phyloP scores from a whole-genome alignment of 768 basidiomycete genomes.

The Pleurotus sapidus region DNA sequence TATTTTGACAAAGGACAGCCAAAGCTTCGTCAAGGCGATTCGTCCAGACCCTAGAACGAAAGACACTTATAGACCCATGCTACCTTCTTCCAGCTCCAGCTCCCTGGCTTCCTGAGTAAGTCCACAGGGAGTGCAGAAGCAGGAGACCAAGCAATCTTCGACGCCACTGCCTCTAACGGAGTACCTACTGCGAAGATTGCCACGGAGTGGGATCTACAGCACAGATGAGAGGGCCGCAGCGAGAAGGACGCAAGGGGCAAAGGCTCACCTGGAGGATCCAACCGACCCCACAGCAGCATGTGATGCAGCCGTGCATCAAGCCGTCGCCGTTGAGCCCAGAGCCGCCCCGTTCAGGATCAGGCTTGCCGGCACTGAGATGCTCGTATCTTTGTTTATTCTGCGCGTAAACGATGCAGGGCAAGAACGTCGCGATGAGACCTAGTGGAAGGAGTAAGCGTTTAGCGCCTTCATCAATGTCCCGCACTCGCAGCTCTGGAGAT shows the following conservation, averaged over 20 bases:
- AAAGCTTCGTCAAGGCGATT: too few species aligned
- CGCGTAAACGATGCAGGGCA: conserved; percentile 37
- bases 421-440: conserved; percentile 29
- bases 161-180: conserved; percentile 40
- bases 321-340: conserved; percentile 33
- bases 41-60: too few species aligned
- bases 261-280: conserved; percentile 22
- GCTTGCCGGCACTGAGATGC: conserved; percentile 26
- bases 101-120: conserved; percentile 48
- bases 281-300: conserved; percentile 26
- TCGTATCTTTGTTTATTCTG: conserved; percentile 31
- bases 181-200: conserved; percentile 39
- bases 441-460: too few species aligned
- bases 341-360: conserved; percentile 33
- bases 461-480: too few species aligned
- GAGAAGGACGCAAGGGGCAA: neutral
- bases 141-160: conserved; percentile 36
- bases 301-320: conserved; percentile 28
- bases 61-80: too few species aligned
- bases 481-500: too few species aligned
- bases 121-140: conserved; percentile 44
- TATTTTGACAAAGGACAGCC: too few species aligned
- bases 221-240: neutral
- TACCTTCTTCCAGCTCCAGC: conserved; percentile 34
- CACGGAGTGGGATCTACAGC: conserved; percentile 30